These are phyloP conservation scores for Jimgerdemannia flammicorona DNA, from an alignment of 192 early-diverging fungal genomes.

Conservation along the genomic window DNA sequence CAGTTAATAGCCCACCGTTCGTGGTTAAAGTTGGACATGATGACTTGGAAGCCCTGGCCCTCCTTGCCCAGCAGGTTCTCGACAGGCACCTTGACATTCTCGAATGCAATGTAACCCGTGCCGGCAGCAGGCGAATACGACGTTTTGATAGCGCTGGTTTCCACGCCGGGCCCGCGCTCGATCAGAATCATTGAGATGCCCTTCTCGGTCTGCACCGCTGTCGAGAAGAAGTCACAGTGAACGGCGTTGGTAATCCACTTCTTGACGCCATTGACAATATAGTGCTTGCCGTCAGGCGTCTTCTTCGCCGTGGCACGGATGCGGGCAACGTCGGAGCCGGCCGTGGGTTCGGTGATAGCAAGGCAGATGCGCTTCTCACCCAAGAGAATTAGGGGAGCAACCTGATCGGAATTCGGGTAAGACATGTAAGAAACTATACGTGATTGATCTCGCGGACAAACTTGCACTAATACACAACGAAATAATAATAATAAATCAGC, in stretches of 20 bases:
- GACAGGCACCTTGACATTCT: conserved; percentile 72
- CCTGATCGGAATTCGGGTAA: conserved; percentile 14
- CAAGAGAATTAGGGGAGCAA: conserved; percentile 59
- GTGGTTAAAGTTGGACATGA: conserved; percentile 74
- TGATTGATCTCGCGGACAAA: too few species aligned
- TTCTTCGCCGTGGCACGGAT: conserved; percentile 62
- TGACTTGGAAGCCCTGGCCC: conserved; percentile 62
- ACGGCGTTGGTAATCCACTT: conserved; percentile 81
- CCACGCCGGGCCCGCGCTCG: conserved; percentile 52
- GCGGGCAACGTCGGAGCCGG: conserved; percentile 76
- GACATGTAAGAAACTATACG: not conserved
- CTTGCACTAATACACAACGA: not conserved
- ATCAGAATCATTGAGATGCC: conserved; percentile 71
- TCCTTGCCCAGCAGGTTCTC: conserved; percentile 69
- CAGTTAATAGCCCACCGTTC: conserved; percentile 59
- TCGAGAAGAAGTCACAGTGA: conserved; percentile 70
- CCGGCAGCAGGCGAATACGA: conserved; percentile 63
- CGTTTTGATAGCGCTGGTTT: conserved; percentile 64
- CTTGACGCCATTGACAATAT: conserved; percentile 83
- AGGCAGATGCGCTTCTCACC: conserved; percentile 80
- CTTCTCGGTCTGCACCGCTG: conserved; percentile 58
- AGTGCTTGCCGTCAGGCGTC: conserved; percentile 66
- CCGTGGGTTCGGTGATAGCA: conserved; percentile 77
- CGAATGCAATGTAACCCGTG: conserved; percentile 58
- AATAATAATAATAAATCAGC: not conserved